Percentiles rank a stretch among this genome's conserved stretches.
phyloP scores from a whole-genome alignment of 148 eudicot genomes.

The Polygonum maritimum region DNA sequence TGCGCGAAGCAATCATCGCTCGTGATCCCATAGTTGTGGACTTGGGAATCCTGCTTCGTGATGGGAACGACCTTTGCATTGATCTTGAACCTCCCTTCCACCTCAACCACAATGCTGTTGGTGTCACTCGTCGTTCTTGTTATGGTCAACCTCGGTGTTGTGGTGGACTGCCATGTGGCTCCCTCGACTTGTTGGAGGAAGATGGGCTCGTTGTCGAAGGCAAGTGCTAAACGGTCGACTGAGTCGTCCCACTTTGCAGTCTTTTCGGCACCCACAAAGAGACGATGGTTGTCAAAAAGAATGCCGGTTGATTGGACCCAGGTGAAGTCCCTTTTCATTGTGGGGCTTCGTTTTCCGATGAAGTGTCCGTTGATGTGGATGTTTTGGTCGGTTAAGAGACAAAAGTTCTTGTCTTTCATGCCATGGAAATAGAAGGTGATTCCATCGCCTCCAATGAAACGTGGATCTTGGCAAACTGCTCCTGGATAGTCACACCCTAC shows the following conservation, averaged over 20 bases:
- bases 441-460: constrained; percentile 11
- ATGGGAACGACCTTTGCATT: constrained; percentile 60
- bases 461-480: constrained; percentile 30
- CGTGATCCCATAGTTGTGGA: constrained; percentile 56
- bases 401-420: constrained; percentile 50
- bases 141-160: constrained; percentile 17
- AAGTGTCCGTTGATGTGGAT: constrained; percentile 70
- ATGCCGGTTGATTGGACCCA: constrained; percentile 63
- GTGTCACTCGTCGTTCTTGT: constrained; percentile 27
- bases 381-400: constrained; percentile 50
- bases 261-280: constrained; percentile 35
- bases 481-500: constrained; percentile 61
- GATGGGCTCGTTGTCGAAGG: constrained; percentile 32
- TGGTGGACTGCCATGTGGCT: constrained; percentile 28
- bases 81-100: constrained; percentile 57
- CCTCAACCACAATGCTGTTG: constrained; percentile 48
- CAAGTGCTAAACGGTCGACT: constrained; percentile 35
- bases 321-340: constrained; percentile 54
- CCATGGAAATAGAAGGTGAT: constrained; percentile 42
- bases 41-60: constrained; percentile 38
- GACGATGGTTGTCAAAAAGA: constrained; percentile 40
- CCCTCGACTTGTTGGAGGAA: constrained; percentile 29
- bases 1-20: constrained; percentile 77
- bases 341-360: constrained; percentile 42
- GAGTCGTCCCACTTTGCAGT: constrained; percentile 25